Percentiles rank a stretch among this genome's conserved stretches.
These are phyloP conservation scores for Calonectria pauciramosa DNA, from an alignment of 2,329 filamentous ascomycete species.

Conservation along the genomic window DNA sequence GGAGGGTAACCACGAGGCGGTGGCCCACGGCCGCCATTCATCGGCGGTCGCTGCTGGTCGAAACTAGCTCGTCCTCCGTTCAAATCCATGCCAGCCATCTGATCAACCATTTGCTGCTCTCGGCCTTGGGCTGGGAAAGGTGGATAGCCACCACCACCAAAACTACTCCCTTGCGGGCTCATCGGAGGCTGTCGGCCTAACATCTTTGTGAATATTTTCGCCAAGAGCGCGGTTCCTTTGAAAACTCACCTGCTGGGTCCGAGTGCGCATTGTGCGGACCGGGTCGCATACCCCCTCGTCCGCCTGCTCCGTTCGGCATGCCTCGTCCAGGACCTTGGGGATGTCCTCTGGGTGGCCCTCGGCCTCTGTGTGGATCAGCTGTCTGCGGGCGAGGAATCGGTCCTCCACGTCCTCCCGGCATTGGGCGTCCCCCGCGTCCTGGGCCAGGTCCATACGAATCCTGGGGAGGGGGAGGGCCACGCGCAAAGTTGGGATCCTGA, in stretches of 20 bases:
- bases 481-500: conserved; percentile 61
- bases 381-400: conserved; percentile 58
- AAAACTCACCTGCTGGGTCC: conserved; percentile 57
- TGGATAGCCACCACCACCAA: conserved; percentile 39
- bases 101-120: conserved; percentile 49
- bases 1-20: conserved; percentile 48
- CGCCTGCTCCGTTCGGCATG: conserved; percentile 46
- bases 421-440: conserved; percentile 57
- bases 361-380: conserved; percentile 52
- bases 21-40: conserved; percentile 44
- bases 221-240: not conserved
- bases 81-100: conserved; percentile 54
- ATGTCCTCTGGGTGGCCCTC: conserved; percentile 51
- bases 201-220: conserved; percentile 27
- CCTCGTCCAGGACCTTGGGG: conserved; percentile 45
- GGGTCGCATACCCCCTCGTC: conserved; percentile 57
- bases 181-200: conserved; percentile 43
- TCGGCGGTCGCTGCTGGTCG: conserved; percentile 43
- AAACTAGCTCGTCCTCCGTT: conserved; percentile 46
- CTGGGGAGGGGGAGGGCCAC: conserved; percentile 57
- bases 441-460: conserved; percentile 60
- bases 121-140: conserved; percentile 40
- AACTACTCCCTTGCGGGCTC: conserved; percentile 46
- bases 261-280: conserved; percentile 56
- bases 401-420: conserved; percentile 60